Conservation (phyloP, 768 basidiomycete genomes). For the Megacollybia marginata region DNA sequence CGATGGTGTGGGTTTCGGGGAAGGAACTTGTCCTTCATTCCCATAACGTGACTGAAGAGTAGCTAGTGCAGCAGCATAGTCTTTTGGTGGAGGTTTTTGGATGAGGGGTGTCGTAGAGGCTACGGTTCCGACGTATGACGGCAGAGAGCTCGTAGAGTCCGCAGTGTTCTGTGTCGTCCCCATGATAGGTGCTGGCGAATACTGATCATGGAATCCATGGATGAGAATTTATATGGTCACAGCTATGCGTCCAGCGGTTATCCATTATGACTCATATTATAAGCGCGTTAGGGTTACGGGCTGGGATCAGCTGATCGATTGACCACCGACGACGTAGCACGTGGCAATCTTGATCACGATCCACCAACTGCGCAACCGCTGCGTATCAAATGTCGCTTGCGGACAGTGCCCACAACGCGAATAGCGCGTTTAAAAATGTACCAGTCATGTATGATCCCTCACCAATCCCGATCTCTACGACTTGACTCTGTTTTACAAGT, state of each 20-base stretch:
- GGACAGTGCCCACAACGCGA: conserved; percentile 6
- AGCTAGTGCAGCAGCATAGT: conserved; percentile 5
- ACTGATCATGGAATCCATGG: too few relatives aligned
- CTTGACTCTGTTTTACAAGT: conserved; percentile 17
- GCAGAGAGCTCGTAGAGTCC: background rate
- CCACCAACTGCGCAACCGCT: too few relatives aligned
- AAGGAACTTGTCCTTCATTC: conserved; percentile 19
- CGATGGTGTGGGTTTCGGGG: conserved; percentile 20
- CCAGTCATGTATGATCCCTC: conserved; percentile 25
- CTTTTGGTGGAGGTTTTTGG: conserved; percentile 19
- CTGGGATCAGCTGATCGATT: too few relatives aligned
- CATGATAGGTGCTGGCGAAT: too few relatives aligned
- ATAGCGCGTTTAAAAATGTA: conserved; percentile 19
- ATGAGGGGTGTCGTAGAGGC: conserved; percentile 12
- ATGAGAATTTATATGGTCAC: too few relatives aligned
- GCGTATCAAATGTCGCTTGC: conserved; percentile 1
- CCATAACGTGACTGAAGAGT: conserved; percentile 28
- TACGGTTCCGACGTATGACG: conserved; percentile 7
- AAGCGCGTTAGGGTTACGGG: too few relatives aligned
- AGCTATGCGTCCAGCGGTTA: too few relatives aligned
- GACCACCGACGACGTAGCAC: too few relatives aligned
- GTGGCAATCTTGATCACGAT: too few relatives aligned
- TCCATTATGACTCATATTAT: too few relatives aligned
- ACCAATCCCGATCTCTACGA: conserved; percentile 24
- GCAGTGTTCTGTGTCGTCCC: too few relatives aligned